Base-by-base conservation (phyloP, 768 basidiomycete species). In the Tylopilus felleus region DNA sequence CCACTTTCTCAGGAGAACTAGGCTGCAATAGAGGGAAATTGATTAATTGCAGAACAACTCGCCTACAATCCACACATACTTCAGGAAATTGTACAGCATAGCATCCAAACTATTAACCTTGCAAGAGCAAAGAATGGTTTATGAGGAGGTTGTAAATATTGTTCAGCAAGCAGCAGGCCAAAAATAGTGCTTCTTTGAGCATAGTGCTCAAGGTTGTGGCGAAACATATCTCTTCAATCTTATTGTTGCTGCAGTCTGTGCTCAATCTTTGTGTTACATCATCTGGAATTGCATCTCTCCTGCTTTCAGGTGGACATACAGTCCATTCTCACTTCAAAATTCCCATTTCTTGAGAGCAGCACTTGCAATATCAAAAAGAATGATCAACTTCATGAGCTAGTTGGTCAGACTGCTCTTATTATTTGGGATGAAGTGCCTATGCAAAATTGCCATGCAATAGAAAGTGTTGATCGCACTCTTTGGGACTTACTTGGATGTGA, bases 1-100 rank as follows among this genome's bases (percentile, higher is more conserved):
- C n/a, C n/a, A n/a, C n/a, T n/a, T n/a, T n/a, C n/a, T n/a, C n/a
- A n/a, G n/a, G n/a, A n/a, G n/a, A n/a, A n/a, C n/a, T n/a, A n/a
- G 31, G 47, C 0, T 56, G 54, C 56, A 51, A 59, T 59, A 48
- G n/a, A n/a, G n/a, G n/a, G n/a, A n/a, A n/a, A n/a, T n/a, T n/a
- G n/a, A n/a, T n/a, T n/a, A n/a, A n/a, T n/a, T n/a, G n/a, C n/a
- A n/a, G n/a, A 51, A 12, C 5, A 25, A 13, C 31, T 33, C 12
- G 12, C 12, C 12, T 3, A 12, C 12, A 9, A 7, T 10, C 10
- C 3, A 7, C 31, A 33, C 12, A 33, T 33, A 8, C 31, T 28
- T 28, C 5, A 28, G 27, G n/a, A n/a, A n/a, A n/a, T n/a, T n/a
- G n/a, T n/a, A n/a, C n/a, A n/a, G n/a, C n/a, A n/a, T n/a, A n/a